A percentile compares a stretch with the other conserved stretches of the same genome.
Conservation (phyloP, 73 alveolate species). For the Paraurostyla sp. region DNA sequence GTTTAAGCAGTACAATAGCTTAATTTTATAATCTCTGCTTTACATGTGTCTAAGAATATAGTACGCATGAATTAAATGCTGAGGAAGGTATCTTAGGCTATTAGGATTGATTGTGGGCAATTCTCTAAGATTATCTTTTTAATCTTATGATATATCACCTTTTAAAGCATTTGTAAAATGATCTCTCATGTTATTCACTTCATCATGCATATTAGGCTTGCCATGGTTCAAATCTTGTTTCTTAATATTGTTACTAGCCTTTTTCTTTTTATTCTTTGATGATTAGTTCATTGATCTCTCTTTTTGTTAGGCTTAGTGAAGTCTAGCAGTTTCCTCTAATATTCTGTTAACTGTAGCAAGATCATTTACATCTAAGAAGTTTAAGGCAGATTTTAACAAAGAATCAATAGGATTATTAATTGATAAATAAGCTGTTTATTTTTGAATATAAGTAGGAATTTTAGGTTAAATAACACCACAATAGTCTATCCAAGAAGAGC, state of each 20-base stretch:
- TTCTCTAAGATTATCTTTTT: conserved; percentile 10
- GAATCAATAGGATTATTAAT: conserved; percentile 70
- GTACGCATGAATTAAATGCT: conserved; percentile 71
- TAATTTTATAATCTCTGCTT: conserved; percentile 69
- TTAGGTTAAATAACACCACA: conserved; percentile 45
- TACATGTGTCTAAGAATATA: conserved; percentile 74
- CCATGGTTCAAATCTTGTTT: neutral
- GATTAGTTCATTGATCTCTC: neutral
- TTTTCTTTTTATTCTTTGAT: conserved; percentile 41
- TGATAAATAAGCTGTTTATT: conserved; percentile 55
- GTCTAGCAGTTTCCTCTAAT: conserved; percentile 71
- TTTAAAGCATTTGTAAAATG: conserved; percentile 51
- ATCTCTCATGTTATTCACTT: conserved; percentile 18
- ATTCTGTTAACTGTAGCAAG: conserved; percentile 69
- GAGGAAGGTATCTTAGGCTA: conserved; percentile 61
- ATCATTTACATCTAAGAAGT: conserved; percentile 72
- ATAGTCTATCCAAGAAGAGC: conserved; percentile 65
- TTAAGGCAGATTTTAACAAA: conserved; percentile 60
- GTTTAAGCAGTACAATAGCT: conserved; percentile 57
- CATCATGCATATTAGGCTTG: conserved; percentile 14
- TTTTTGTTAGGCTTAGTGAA: conserved; percentile 39
- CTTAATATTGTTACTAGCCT: neutral
- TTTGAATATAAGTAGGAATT: conserved; percentile 45
- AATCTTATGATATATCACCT: conserved; percentile 38
- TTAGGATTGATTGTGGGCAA: neutral